Conservation (phyloP, 2,329 filamentous ascomycete genomes). For the Penicillium sp. region DNA sequence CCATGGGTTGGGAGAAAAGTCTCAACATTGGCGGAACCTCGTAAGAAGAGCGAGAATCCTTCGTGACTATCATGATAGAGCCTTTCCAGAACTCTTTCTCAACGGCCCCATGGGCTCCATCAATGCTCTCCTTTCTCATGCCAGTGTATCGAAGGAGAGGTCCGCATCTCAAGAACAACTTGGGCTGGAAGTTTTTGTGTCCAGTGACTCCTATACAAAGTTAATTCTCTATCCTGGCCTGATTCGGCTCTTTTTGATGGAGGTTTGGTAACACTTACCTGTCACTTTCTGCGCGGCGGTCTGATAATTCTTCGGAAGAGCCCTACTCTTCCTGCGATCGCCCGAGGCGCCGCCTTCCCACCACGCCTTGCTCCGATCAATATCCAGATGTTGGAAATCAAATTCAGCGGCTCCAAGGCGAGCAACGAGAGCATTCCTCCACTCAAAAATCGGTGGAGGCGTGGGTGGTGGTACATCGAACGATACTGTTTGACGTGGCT, state of each 20-base stretch:
- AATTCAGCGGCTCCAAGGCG: slow-evolving; percentile 65
- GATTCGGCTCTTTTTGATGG: not conserved
- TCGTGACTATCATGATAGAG: slow-evolving; percentile 92
- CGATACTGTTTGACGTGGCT: slow-evolving; percentile 49
- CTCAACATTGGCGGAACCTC: slow-evolving; percentile 76
- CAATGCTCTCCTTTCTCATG: slow-evolving; percentile 63
- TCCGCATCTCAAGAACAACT: slow-evolving; percentile 85
- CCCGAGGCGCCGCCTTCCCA: slow-evolving; percentile 70
- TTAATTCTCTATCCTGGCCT: not conserved
- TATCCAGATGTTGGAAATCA: slow-evolving; percentile 59
- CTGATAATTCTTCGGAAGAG: slow-evolving; percentile 44
- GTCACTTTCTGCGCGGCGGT: slow-evolving; percentile 43
- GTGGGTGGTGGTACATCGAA: slow-evolving; percentile 56
- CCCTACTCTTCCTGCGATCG: slow-evolving; percentile 55
- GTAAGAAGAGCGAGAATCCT: slow-evolving; percentile 82
- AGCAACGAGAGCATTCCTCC: slow-evolving; percentile 71
- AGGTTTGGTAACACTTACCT: slow-evolving; percentile 29
- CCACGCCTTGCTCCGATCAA: slow-evolving; percentile 69
- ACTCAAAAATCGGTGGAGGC: slow-evolving; percentile 62
- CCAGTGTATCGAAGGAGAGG: slow-evolving; percentile 90
- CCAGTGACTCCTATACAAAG: slow-evolving; percentile 50
- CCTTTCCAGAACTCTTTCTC: slow-evolving; percentile 89
- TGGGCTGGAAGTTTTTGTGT: slow-evolving; percentile 76
- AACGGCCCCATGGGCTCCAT: slow-evolving; percentile 41
- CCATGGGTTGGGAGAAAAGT: slow-evolving; percentile 85